Evolutionary conservation across 768 basidiomycete species (phyloP), one percentile per base, ranked within the genome.

Genomic region (Tricholoma saponaceum): DNA sequence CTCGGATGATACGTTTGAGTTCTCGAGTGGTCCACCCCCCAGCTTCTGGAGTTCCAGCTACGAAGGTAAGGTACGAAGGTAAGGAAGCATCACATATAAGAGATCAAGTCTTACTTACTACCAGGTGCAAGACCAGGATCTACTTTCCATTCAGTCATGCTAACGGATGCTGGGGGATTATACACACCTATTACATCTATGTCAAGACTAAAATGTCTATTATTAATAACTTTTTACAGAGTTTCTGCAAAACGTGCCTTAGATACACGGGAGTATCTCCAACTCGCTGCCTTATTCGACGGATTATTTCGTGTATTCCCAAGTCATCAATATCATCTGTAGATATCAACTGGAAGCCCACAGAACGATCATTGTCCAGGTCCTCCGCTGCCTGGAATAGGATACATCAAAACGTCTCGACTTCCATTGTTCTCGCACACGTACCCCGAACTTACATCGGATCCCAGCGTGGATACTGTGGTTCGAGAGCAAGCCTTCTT

Each of bases 1-100:
- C 91, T 58, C 92, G 83, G 52, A 92, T 77, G 63, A 92, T 89
- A 33, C 88, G 81, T 64, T 92, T 91, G 41, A 90, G 77, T 71
- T 92, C 91, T 50, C 90, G 83, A 18, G 83, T 86, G 3, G 91
- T 90, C 90, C 89, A 92, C 12, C 91, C 91, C 30, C 91, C 91
- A 2, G 86, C 78, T 69, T 93, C 91, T 13, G 91, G 91, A 1
- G 91, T 92, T 13, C 91, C 90, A 56, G 92, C 87, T 90, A 65
- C 49, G 37, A 57, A 47, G 35, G 1, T 35, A 39, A 47, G 51
- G 16, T 52, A 14, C 47, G 41, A 39, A 47, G 51, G 16, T 52
- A 14, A 50, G 41, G 25, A 55, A 23, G 5, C 46, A 9, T 13
- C 9, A 59, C 22, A 55, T 16, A 18, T 37, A 4, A 16, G 12